phyloP scores from a whole-genome alignment of 148 eudicot species.

The Rhododendron molle region DNA sequence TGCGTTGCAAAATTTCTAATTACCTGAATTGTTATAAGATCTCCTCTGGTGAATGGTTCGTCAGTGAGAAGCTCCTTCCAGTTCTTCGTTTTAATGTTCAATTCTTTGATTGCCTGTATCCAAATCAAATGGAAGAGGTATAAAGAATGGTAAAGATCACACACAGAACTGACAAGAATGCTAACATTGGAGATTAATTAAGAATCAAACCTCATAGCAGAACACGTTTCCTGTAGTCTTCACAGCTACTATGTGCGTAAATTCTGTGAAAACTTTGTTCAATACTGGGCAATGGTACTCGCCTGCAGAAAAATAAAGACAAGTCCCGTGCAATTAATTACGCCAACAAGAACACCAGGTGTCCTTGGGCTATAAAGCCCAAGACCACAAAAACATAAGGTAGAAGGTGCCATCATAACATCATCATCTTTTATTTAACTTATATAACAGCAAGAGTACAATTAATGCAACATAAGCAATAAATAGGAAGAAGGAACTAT shows the following conservation, averaged over 20 bases:
- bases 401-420: not conserved
- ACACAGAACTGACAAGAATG: not conserved
- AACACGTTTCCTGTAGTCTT: constrained; percentile 95
- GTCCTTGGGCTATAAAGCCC: not conserved
- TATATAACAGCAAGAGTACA: not conserved
- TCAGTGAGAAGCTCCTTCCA: constrained; percentile 99
- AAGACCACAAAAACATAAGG: not conserved
- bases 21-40: constrained; percentile 90
- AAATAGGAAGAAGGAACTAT: not conserved
- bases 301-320: constrained; percentile 29
- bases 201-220: constrained; percentile 74
- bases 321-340: not conserved
- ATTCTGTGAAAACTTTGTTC: constrained; percentile 95
- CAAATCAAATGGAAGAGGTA: constrained; percentile 10
- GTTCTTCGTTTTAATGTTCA: constrained; percentile 87
- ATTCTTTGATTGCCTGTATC: constrained; percentile 81
- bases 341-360: not conserved
- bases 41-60: constrained; percentile 78
- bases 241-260: constrained; percentile 95
- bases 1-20: not conserved
- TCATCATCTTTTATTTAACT: not conserved
- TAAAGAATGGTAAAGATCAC: not conserved
- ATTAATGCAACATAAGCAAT: not conserved
- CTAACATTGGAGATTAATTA: not conserved
- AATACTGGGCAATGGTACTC: constrained; percentile 92